Conservation (phyloP, 2,329 filamentous ascomycete genomes). For the Ascochyta clinopodiicola region DNA sequence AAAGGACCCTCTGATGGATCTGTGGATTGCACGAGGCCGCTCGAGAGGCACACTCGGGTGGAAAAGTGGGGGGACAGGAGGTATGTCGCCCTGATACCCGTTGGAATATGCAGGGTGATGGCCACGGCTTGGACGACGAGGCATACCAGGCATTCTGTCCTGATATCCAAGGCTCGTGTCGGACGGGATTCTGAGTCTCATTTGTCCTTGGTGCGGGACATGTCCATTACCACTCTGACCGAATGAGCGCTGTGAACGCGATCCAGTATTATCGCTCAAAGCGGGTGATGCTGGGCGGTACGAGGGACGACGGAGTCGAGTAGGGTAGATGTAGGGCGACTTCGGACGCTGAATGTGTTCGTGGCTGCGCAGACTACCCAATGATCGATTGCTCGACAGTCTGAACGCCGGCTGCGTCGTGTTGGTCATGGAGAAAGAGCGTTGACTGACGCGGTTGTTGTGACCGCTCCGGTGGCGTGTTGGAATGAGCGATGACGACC, state of each 20-base stretch:
- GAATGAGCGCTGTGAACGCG: conserved; percentile 26
- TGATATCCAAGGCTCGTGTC: conserved; percentile 33
- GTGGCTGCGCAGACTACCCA: conserved; percentile 54
- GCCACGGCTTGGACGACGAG: conserved; percentile 23
- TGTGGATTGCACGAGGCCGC: conserved; percentile 29
- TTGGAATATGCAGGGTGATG: conserved; percentile 18
- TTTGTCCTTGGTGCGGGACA: conserved; percentile 5
- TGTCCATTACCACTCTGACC: conserved; percentile 21
- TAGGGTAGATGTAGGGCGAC: conserved; percentile 52
- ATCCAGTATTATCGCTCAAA: conserved; percentile 48
- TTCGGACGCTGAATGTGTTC: conserved; percentile 45
- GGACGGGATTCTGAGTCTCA: conserved; percentile 36
- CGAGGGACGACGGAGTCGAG: conserved; percentile 50
- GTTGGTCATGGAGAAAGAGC: conserved; percentile 52
- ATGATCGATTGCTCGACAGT: conserved; percentile 53
- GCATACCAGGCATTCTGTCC: conserved; percentile 22
- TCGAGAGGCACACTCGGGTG: conserved; percentile 30
- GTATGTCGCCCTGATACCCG: conserved; percentile 23
- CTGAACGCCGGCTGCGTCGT: conserved; percentile 42
- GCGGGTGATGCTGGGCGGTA: conserved; percentile 54
- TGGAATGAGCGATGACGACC: conserved; percentile 39
- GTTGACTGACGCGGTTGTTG: conserved; percentile 44
- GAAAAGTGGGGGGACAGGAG: conserved; percentile 32
- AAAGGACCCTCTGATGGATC: conserved; percentile 31
- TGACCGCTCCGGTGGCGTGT: conserved; percentile 13